phyloP scores from a whole-genome alignment of 768 basidiomycete genomes.

The Suillus sp. region DNA sequence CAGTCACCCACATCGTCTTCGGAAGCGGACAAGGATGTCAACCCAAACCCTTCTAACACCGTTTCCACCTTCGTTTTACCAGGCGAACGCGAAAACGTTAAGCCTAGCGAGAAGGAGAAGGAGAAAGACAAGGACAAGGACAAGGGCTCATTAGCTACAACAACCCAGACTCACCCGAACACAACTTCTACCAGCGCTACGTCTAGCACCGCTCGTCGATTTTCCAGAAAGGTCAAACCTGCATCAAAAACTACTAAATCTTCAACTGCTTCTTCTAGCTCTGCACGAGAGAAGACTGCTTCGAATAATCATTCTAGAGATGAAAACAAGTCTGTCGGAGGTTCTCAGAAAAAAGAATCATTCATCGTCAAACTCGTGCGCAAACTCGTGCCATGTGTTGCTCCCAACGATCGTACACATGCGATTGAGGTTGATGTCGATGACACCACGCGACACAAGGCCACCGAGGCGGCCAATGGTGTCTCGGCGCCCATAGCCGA shows the following conservation, averaged over 20 bases:
- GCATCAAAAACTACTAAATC: constrained; percentile 19
- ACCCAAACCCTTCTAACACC: constrained; percentile 36
- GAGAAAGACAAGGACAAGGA: constrained; percentile 48
- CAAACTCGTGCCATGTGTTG: constrained; percentile 66
- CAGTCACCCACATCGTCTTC: constrained; percentile 33
- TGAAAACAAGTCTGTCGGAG: constrained; percentile 35
- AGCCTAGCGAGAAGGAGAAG: constrained; percentile 32
- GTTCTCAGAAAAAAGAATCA: constrained; percentile 48
- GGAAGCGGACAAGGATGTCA: constrained; percentile 40
- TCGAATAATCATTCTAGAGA: constrained; percentile 37
- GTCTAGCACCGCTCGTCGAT: constrained; percentile 28
- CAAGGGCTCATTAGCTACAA: constrained; percentile 48
- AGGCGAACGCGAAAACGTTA: constrained; percentile 35
- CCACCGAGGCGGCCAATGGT: constrained; percentile 22
- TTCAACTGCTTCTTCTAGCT: constrained; percentile 19
- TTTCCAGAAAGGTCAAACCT: constrained; percentile 32
- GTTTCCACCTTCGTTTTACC: constrained; percentile 36
- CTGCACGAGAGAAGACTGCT: constrained; percentile 31
- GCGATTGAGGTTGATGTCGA: constrained; percentile 43
- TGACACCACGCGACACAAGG: constrained; percentile 23
- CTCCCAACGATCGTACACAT: constrained; percentile 51
- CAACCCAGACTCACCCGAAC: constrained; percentile 44
- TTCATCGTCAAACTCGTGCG: constrained; percentile 62
- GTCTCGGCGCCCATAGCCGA: constrained; percentile 25
- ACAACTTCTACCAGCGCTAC: constrained; percentile 29